These are phyloP conservation scores for Penicillium polonicum DNA, from an alignment of 2,329 filamentous ascomycete species.

Conservation along the genomic window DNA sequence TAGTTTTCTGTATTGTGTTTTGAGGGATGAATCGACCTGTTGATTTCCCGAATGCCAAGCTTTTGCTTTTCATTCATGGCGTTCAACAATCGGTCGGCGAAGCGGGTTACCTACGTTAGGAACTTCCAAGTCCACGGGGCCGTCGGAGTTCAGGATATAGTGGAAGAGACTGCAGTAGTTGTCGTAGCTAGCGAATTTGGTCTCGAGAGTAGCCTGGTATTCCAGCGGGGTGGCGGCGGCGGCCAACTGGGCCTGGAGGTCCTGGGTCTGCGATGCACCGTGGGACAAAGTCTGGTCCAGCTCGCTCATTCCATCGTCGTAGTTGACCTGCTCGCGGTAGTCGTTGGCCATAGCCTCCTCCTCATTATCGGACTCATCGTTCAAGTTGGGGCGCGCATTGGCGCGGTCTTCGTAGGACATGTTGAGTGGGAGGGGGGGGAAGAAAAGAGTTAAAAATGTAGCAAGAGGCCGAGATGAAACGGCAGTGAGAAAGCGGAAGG, in stretches of 20 bases:
- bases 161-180: conserved; percentile 99
- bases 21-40: background rate
- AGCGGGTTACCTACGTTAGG: conserved; percentile 71
- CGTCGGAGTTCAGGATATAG: conserved; percentile 98
- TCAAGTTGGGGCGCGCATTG: conserved; percentile 47
- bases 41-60: conserved; percentile 14
- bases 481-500: conserved; percentile 20
- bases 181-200: conserved; percentile 98
- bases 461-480: conserved; percentile 20
- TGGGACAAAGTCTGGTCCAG: conserved; percentile 71
- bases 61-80: conserved; percentile 17
- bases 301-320: conserved; percentile 81
- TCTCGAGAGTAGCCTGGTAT: conserved; percentile 91
- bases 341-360: conserved; percentile 95
- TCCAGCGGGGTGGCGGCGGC: conserved; percentile 93
- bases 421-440: conserved; percentile 25
- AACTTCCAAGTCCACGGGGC: conserved; percentile 94
- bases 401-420: conserved; percentile 49
- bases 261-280: conserved; percentile 74
- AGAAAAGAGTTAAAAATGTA: conserved; percentile 7
- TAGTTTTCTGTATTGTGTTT: conserved; percentile 9
- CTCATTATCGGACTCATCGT: conserved; percentile 89
- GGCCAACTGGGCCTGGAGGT: conserved; percentile 87
- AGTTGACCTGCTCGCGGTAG: conserved; percentile 94
- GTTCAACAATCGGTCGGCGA: conserved; percentile 5